Evolutionary conservation across 371 early-diverging fungal genomes (phyloP).

Genomic region (Amoeboaphelidium protococcarum): DNA sequence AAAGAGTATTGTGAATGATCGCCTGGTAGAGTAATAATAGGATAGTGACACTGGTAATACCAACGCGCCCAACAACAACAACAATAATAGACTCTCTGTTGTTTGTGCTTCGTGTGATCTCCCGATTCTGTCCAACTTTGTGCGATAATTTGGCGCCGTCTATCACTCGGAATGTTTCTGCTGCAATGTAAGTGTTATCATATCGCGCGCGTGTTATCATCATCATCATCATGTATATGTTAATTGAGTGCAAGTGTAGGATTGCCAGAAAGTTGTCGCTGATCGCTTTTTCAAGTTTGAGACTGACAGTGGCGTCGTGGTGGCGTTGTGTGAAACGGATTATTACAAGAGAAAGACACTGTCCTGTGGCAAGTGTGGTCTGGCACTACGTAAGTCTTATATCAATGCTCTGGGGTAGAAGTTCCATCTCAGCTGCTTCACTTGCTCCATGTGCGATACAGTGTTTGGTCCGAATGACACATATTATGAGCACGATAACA

Average conservation of each 20-base stretch:
- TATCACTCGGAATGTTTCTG: slow-evolving; percentile 80
- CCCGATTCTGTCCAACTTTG: slow-evolving; percentile 46
- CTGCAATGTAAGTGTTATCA: slow-evolving; percentile 38
- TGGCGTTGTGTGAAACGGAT: slow-evolving; percentile 57
- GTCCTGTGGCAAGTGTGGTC: slow-evolving; percentile 65
- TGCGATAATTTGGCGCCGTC: slow-evolving; percentile 55
- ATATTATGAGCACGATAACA: slow-evolving; percentile 65
- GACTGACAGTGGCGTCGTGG: slow-evolving; percentile 22
- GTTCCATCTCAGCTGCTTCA: slow-evolving; percentile 52
- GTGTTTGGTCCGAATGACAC: slow-evolving; percentile 81
- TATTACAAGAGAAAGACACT: slow-evolving; percentile 56
- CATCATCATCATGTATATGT: slow-evolving; percentile 10
- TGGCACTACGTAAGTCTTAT: slow-evolving; percentile 63
- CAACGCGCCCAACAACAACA: too few species aligned
- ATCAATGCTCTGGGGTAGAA: slow-evolving; percentile 70
- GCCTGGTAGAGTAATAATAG: too few species aligned
- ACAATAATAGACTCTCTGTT: background rate
- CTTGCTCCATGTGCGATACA: slow-evolving; percentile 64
- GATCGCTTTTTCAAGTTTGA: slow-evolving; percentile 58
- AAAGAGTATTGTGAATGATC: too few species aligned
- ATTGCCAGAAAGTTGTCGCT: slow-evolving; percentile 58
- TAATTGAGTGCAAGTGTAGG: slow-evolving; percentile 19
- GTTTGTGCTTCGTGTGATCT: slow-evolving; percentile 20
- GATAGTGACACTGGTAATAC: too few species aligned
- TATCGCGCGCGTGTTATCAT: slow-evolving; percentile 10